Conservation (phyloP, 2,329 filamentous ascomycete genomes). For the Rutstroemia sp. region DNA sequence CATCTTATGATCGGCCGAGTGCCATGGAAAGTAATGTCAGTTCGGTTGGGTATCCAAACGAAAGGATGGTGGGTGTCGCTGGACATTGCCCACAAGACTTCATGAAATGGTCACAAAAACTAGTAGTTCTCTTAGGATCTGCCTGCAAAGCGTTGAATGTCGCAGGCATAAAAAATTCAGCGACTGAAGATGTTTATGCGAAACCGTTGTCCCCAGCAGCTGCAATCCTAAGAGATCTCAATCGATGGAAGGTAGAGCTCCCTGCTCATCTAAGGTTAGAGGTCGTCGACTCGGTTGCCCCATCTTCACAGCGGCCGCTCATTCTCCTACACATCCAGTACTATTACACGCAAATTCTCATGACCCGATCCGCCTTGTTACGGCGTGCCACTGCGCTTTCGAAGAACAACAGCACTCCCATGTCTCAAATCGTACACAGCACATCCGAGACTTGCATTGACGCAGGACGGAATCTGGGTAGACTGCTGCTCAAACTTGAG, state of each 20-base stretch:
- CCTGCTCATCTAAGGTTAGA: constrained; percentile 30
- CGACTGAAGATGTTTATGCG: constrained; percentile 31
- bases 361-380: not conserved
- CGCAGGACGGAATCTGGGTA: not conserved
- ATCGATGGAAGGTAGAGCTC: constrained; percentile 32
- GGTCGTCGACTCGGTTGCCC: not conserved
- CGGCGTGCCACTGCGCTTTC: not conserved
- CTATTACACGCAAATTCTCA: not conserved
- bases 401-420: not conserved
- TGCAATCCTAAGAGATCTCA: constrained; percentile 32
- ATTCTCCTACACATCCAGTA: not conserved
- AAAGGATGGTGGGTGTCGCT: constrained; percentile 28
- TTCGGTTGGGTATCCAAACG: constrained; percentile 31
- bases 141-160: constrained; percentile 33
- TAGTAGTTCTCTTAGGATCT: constrained; percentile 31
- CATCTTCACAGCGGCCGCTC: not conserved
- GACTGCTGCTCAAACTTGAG: not conserved
- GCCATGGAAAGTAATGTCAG: constrained; percentile 33
- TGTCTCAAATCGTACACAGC: not conserved
- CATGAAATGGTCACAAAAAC: constrained; percentile 31
- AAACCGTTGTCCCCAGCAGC: constrained; percentile 33
- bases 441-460: not conserved
- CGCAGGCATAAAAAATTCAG: not conserved
- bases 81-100: constrained; percentile 31
- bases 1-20: constrained; percentile 37